Evolutionary conservation across 352 stramenopile species (phyloP), one percentile per base, ranked within the genome.

Genomic region (Halophytophthora batemanensis): DNA sequence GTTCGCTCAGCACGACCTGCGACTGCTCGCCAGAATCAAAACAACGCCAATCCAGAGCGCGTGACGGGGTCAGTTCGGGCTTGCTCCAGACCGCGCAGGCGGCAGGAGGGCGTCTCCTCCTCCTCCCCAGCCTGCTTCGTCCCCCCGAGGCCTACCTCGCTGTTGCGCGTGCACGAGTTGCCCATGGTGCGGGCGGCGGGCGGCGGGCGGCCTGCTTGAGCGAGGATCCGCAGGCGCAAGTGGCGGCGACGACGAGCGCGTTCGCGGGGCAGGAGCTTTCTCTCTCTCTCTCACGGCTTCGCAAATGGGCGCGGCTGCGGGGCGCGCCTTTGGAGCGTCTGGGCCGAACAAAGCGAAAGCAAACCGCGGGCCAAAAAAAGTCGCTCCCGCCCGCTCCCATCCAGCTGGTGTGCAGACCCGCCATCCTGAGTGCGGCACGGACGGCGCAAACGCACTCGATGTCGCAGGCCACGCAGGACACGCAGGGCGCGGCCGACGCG

Each of bases 1-100:
- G 56, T 58, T 86, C 70, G 44, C 70, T 90, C 37, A 84, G 60
- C 13, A 87, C 57, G 39, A 90, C 79, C 68, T 90, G 75, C 13
- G 64, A 77, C 79, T 90, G 54, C 34, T 47, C 21, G 19, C 37
- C 21, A 57, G 6, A 19, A 40, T 2, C 6, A 4, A 45, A 7
- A 45, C 17, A 14, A 18, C 25, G 25, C 25, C 4, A 4, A 31
- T 31, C 25, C 25, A 8, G 4, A 8, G 8, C 25, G 25, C 25
- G 25, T 31, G 25, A 31, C 25, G 25, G 25, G 25, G 25, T 31
- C 25, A 31, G 25, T 31, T 31, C 4, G 25, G 25, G 4, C 25
- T 31, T 8, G 25, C 8, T 31, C 25, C 4, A n/a, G n/a, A 31
- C 4, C 25, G 25, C 25, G 25, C 25, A 8, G 25, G 8, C 25